phyloP scores from a whole-genome alignment of 2,329 filamentous ascomycete species.

The Pseudocercospora fijiensis region DNA sequence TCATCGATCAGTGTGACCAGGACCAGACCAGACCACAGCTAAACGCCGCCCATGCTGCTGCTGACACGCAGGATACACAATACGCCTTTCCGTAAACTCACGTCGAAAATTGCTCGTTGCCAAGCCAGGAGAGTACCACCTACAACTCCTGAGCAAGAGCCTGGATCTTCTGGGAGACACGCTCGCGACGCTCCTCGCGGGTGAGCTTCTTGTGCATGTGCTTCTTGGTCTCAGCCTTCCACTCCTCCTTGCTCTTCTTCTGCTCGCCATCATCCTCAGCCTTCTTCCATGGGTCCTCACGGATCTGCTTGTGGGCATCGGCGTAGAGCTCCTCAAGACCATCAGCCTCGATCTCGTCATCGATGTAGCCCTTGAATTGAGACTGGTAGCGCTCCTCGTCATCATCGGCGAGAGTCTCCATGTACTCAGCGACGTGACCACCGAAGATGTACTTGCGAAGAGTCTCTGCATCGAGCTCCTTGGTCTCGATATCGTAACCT shows the following conservation, averaged over 20 bases:
- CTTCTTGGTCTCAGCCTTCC: conserved; percentile 76
- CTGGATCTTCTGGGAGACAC: conserved; percentile 88
- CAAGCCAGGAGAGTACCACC: conserved; percentile 6
- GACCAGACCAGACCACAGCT: neutral
- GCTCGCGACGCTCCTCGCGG: conserved; percentile 77
- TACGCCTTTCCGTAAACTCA: conserved; percentile 16
- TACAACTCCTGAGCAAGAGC: conserved; percentile 58
- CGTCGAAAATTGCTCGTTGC: neutral
- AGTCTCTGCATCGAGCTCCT: conserved; percentile 96
- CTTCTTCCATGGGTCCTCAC: conserved; percentile 98
- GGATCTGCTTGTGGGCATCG: conserved; percentile 94
- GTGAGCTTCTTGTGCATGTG: conserved; percentile 74
- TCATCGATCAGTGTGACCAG: conserved; percentile 5
- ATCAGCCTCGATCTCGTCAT: conserved; percentile 94
- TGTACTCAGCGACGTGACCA: conserved; percentile 99
- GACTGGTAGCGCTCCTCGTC: conserved; percentile 99
- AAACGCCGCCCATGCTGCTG: conserved; percentile 16
- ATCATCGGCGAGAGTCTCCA: conserved; percentile 99
- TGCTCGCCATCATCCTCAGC: conserved; percentile 61
- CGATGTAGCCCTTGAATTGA: conserved; percentile 97
- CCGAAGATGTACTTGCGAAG: conserved; percentile 99
- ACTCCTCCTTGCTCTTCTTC: conserved; percentile 95
- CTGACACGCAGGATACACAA: conserved; percentile 6
- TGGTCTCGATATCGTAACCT: conserved; percentile 92
- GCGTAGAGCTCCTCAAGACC: conserved; percentile 94